These are phyloP conservation scores for Lecanicillium sp. DNA, from an alignment of 2,329 filamentous ascomycete species.

Conservation along the genomic window DNA sequence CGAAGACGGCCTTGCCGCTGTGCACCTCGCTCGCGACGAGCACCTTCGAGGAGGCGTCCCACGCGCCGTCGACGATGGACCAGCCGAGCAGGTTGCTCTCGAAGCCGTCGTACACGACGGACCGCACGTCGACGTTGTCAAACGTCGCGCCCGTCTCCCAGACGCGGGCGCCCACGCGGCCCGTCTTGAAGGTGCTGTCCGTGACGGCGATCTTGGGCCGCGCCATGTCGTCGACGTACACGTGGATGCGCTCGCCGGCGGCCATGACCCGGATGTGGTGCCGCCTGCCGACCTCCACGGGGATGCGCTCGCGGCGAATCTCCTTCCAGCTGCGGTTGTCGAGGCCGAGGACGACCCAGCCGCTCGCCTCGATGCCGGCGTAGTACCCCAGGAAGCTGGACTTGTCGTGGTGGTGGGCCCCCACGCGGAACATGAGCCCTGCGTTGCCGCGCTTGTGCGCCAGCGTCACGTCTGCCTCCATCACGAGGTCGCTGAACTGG, in stretches of 20 bases:
- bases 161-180: background rate
- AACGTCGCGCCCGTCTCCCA: background rate
- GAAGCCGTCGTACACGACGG: no score
- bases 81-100: no score
- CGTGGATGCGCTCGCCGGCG: background rate
- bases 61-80: no score
- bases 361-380: background rate
- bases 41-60: no score
- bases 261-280: background rate
- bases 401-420: background rate
- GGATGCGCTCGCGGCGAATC: background rate
- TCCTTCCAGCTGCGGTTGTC: background rate
- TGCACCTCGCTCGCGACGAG: no score
- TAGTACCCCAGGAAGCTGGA: background rate
- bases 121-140: no score
- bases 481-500: no score
- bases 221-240: background rate
- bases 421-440: background rate
- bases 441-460: no score
- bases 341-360: background rate
- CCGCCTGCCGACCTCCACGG: background rate
- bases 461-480: no score
- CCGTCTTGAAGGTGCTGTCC: background rate
- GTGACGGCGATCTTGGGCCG: background rate
- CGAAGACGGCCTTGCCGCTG: no score